A percentile compares a stretch with the other conserved stretches of the same genome.
These are phyloP conservation scores for Fraxinus quadrangulata DNA, from an alignment of 257 asterid species.

Conservation along the genomic window DNA sequence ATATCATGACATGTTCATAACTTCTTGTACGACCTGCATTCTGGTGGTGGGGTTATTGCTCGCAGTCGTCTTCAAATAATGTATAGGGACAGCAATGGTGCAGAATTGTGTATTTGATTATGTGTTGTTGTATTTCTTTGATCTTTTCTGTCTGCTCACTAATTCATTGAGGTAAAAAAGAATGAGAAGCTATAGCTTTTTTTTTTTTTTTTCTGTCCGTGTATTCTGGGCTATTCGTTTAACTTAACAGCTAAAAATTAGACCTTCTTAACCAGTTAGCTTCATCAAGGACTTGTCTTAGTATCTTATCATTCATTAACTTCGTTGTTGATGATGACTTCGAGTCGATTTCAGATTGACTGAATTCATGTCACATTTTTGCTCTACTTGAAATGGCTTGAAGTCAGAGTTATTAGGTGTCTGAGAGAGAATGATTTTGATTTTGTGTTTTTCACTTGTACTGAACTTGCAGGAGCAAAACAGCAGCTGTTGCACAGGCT, in stretches of 20 bases:
- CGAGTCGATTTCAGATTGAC: neutral
- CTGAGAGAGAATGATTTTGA: neutral
- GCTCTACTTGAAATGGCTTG: neutral
- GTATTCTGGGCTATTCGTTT: too few species aligned
- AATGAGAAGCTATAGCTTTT: too few species aligned
- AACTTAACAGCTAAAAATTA: too few species aligned
- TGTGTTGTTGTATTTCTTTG: slow-evolving; percentile 4
- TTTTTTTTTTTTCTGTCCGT: too few species aligned
- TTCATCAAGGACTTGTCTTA: neutral
- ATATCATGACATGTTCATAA: slow-evolving; percentile 13
- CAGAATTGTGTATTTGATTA: neutral
- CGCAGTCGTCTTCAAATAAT: neutral
- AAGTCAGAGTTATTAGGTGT: neutral
- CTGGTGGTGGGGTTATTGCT: slow-evolving; percentile 20
- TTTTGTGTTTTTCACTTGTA: neutral
- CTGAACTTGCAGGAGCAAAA: slow-evolving; percentile 58
- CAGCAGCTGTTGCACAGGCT: slow-evolving; percentile 74
- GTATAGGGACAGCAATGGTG: too few species aligned
- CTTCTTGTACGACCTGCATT: slow-evolving; percentile 22
- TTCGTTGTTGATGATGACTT: neutral
- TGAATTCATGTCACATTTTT: neutral
- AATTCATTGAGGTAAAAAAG: neutral
- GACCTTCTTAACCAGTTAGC: too few species aligned
- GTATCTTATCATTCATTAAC: neutral
- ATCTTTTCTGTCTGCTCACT: neutral